These are phyloP conservation scores for Russula earlei DNA, from an alignment of 768 basidiomycete genomes.

Conservation along the genomic window DNA sequence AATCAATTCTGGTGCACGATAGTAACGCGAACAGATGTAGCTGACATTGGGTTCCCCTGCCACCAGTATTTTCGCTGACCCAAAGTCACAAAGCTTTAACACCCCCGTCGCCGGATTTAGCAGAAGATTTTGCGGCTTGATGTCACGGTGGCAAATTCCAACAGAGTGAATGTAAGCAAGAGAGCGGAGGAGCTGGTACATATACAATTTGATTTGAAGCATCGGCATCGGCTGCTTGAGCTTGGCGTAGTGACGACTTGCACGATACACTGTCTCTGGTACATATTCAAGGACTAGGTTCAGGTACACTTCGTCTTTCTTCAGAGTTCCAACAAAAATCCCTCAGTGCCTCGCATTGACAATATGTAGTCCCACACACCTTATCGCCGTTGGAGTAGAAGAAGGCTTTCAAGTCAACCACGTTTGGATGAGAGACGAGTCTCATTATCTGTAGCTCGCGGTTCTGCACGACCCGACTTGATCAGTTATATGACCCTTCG, in stretches of 20 bases:
- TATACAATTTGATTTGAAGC: conserved; percentile 99
- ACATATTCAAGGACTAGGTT: conserved; percentile 99
- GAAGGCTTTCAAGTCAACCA: conserved; percentile 94
- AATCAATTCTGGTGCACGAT: conserved; percentile 97
- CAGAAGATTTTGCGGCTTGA: conserved; percentile 98
- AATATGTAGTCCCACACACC: conserved; percentile 38
- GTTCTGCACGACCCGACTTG: conserved; percentile 47
- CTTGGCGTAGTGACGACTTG: conserved; percentile 97
- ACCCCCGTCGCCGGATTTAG: conserved; percentile 96
- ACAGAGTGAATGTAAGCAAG: conserved; percentile 99
- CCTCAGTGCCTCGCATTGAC: neutral
- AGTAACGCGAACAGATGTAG: conserved; percentile 99
- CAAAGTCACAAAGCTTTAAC: conserved; percentile 97
- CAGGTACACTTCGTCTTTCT: conserved; percentile 99
- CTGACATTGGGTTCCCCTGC: conserved; percentile 98
- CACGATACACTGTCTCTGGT: conserved; percentile 98
- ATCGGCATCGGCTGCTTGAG: conserved; percentile 99
- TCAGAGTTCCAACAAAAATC: conserved; percentile 19
- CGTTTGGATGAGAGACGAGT: conserved; percentile 92
- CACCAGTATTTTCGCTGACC: conserved; percentile 96
- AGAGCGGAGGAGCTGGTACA: conserved; percentile 98
- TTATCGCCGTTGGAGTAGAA: conserved; percentile 99
- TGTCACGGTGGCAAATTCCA: conserved; percentile 99
- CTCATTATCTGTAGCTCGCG: conserved; percentile 99
- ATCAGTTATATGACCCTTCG: conserved; percentile 1